Base-by-base conservation (phyloP, 306 rosid genomes). In the Castanea sativa region DNA sequence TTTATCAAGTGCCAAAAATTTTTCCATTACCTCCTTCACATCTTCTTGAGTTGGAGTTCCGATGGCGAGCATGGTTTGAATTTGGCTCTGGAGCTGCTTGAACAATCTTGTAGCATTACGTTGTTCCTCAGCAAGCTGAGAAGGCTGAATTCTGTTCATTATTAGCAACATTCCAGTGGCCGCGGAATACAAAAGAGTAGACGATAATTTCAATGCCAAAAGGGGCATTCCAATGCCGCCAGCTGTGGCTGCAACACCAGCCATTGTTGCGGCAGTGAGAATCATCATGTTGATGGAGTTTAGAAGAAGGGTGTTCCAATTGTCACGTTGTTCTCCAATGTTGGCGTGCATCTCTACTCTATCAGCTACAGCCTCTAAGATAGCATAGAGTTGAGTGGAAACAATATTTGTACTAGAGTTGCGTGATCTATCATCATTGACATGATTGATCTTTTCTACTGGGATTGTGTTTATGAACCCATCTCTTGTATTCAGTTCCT, bases 81-180 rank as follows among this genome's bases (percentile, higher is more conserved):
- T 85, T 61, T 90, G 74, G 16, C 19, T 45, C 4, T 77, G 80
- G 65, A 92, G 86, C 32, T 87, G 88, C 71, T 67, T 86, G 69
- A 94, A 94, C 76, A 89, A 60, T 60, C 92, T 92, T 1, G 90
- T 73, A 0, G 96, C 94, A 38, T 90, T 94, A 1, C 97, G 87
- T n/a, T 94, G 96, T 20, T 94, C 98, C 59, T 94, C 98, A 0
- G 92, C 87, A 4, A 94, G 91, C 64, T 94, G 98, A 1, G 43
- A 38, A 38, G 43, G 43, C 43, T 38, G 43, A 38, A 38, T 38
- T 38, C 6, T 38, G 7, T 38, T 92, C 84, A 89, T 91, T 51
- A 84, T 19, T 12, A 89, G 81, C 27, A 76, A 18, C 87, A 92
- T 30, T 25, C 98, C 97, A 0, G 93, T 87, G 51, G 96, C 93